A percentile compares a stretch with the other conserved stretches of the same genome.
Conservation (phyloP, 352 stramenopile genomes). For the Phytophthora pini region DNA sequence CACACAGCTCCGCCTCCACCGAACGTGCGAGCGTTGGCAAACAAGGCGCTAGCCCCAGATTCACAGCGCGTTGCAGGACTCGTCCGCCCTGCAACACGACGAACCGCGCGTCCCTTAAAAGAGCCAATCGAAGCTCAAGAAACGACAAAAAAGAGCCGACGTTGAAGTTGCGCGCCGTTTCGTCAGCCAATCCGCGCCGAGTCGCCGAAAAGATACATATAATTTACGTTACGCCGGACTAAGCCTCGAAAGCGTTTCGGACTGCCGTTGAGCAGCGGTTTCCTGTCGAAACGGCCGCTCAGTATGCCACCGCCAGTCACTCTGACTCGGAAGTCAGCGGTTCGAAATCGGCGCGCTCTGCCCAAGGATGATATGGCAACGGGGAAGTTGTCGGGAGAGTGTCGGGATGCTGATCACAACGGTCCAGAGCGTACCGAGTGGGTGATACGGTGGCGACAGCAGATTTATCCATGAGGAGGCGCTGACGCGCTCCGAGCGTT, state of each 20-base stretch:
- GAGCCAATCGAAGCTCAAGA: not conserved
- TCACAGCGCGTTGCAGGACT: too few relatives aligned
- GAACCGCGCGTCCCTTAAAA: not conserved
- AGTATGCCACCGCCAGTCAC: not conserved
- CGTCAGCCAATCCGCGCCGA: conserved; percentile 3
- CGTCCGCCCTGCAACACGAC: conserved; percentile 1
- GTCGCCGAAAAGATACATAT: conserved; percentile 16
- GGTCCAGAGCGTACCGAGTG: conserved; percentile 10
- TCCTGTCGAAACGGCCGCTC: not conserved
- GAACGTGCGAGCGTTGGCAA: conserved; percentile 1
- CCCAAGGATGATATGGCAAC: not conserved
- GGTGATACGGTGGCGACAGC: conserved; percentile 21
- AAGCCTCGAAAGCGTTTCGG: not conserved
- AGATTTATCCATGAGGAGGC: conserved; percentile 23
- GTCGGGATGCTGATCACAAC: conserved; percentile 1
- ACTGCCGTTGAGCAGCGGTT: conserved; percentile 4
- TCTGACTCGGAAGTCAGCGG: not conserved
- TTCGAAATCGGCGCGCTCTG: not conserved
- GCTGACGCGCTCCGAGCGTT: conserved; percentile 11
- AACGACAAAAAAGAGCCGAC: conserved; percentile 6
- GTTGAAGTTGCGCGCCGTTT: conserved; percentile 21
- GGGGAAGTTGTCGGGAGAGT: not conserved
- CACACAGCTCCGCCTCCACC: not conserved
- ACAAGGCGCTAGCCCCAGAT: too few relatives aligned
- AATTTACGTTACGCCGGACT: conserved; percentile 23